Evolutionary conservation across 2,329 filamentous ascomycete genomes (phyloP).

Genomic region (Chaetomium sp.): DNA sequence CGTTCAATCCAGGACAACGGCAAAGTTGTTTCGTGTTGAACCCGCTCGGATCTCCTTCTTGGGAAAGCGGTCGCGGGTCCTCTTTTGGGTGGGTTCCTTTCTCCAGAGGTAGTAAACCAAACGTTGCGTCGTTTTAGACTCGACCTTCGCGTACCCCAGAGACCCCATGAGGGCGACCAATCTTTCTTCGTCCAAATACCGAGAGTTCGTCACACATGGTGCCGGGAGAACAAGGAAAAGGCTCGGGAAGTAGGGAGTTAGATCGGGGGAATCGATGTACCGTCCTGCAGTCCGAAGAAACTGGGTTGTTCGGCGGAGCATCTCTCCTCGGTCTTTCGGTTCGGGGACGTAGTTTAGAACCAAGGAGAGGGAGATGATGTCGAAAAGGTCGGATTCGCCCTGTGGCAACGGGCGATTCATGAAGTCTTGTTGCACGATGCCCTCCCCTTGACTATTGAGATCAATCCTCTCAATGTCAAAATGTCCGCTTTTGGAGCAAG

Average conservation of each 20-base stretch:
- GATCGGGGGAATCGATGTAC: constrained; percentile 6
- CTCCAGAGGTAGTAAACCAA: constrained; percentile 87
- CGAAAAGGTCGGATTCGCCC: constrained; percentile 60
- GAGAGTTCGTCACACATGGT: constrained; percentile 81
- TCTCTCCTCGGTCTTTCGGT: constrained; percentile 66
- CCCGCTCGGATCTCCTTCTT: constrained; percentile 77
- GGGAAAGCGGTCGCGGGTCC: constrained; percentile 38
- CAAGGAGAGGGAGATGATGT: constrained; percentile 84
- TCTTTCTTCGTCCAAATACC: constrained; percentile 71
- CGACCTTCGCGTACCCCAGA: constrained; percentile 62
- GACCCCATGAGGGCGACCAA: constrained; percentile 67
- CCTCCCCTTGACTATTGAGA: constrained; percentile 74
- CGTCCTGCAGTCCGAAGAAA: constrained; percentile 51
- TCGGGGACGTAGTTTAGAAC: constrained; percentile 93
- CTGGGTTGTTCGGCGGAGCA: constrained; percentile 68
- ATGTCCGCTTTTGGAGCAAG: constrained; percentile 64
- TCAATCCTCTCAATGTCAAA: constrained; percentile 82
- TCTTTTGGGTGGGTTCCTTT: constrained; percentile 29
- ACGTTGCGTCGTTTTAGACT: constrained; percentile 71
- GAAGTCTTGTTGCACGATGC: constrained; percentile 85
- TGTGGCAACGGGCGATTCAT: constrained; percentile 76
- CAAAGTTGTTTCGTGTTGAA: constrained; percentile 79
- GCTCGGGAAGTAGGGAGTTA: constrained; percentile 48
- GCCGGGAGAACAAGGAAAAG: constrained; percentile 87
- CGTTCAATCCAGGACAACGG: constrained; percentile 55